Conservation (phyloP, 1,284 basidiomycete species). For the Moesziomyces globuligerus region DNA sequence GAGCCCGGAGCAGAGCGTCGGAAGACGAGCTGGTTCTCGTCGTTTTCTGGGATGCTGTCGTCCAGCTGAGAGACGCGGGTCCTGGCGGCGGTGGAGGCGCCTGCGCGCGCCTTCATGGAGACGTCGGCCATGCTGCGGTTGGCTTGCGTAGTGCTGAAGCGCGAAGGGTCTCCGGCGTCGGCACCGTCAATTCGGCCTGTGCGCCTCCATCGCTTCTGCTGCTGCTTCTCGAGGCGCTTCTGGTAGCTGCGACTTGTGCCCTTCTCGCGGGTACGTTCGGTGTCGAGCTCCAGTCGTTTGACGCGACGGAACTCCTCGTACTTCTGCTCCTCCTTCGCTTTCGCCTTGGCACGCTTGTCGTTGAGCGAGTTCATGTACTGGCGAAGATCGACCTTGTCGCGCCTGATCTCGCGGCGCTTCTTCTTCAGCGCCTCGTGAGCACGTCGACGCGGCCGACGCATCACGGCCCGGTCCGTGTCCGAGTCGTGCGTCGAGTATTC, state of each 20-base stretch:
- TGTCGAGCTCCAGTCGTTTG: slow-evolving; percentile 14
- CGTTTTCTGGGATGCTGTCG: slow-evolving; percentile 33
- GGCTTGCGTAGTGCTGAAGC: slow-evolving; percentile 4
- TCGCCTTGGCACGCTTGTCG: slow-evolving; percentile 3
- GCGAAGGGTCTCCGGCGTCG: slow-evolving; percentile 14
- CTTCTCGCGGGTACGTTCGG: slow-evolving; percentile 18
- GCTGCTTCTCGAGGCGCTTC: slow-evolving; percentile 20
- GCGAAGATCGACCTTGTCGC: slow-evolving; percentile 24
- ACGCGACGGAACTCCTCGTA: slow-evolving; percentile 15
- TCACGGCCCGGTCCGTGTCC: slow-evolving; percentile 34
- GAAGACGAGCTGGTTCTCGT: slow-evolving; percentile 26
- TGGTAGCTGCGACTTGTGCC: slow-evolving; percentile 21
- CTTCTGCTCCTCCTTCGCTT: slow-evolving; percentile 11
- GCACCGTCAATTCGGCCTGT: neutral
- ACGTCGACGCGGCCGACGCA: slow-evolving; percentile 26
- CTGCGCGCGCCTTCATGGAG: slow-evolving; percentile 28
- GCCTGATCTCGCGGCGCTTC: slow-evolving; percentile 27
- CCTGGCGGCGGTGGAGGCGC: slow-evolving; percentile 13
- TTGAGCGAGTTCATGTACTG: slow-evolving; percentile 21
- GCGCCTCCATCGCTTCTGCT: slow-evolving; percentile 20
- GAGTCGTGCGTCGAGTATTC: slow-evolving; percentile 21
- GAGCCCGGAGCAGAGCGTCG: slow-evolving; percentile 18
- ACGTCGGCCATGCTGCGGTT: slow-evolving; percentile 25
- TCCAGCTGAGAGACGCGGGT: slow-evolving; percentile 31
- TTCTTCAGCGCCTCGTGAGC: slow-evolving; percentile 36